Evolutionary conservation across 2,329 filamentous ascomycete genomes (phyloP), one percentile per base, ranked within the genome.

Genomic region (Fusarium sp.): DNA sequence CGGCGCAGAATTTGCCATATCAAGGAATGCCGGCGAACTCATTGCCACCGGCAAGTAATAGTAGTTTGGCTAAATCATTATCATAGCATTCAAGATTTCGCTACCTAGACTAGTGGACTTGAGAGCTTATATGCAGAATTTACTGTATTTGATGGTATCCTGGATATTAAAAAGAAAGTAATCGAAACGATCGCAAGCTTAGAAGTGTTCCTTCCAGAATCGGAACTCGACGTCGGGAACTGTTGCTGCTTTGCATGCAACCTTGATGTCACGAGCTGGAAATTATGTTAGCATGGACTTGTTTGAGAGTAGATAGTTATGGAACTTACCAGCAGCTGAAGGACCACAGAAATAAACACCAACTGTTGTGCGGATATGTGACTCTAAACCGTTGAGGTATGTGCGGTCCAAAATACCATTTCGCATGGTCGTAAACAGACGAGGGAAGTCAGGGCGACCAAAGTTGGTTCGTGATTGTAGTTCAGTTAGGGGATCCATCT

Each of bases 271-370:
- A 72, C 94, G 88, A 9, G 95, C 95, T 82, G 87, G 84, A 18
- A 46, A 49, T 14, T 49, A n/a, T 13, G 78, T 86, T 78, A 85
- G 81, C n/a, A 47, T 32, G 20, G 14, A 13, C 18, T 34, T 30
- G 1, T n/a, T 40, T 34, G 2, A 25, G 34, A 30, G n/a, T 8
- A 6, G 20, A 11, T 14, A 3, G 30, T 5, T 45, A 14, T 21
- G 11, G 37, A 23, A 82, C 85, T 80, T 80, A 88, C 86, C 87
- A 75, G 87, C 86, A 71, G 86, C 86, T 68, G 92, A 96, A 25
- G 94, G 94, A 63, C 96, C 96, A 80, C 96, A 99, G 81, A 98
- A 98, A 83, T 99, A 99, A 21, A 99, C 95, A 82, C 96, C 96
- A 14, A 99, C 92, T 40, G 95, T 93, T 5, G 93, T 97, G 75